phyloP scores from a whole-genome alignment of 78 protist species.

The Dictyostelium intermedium region DNA sequence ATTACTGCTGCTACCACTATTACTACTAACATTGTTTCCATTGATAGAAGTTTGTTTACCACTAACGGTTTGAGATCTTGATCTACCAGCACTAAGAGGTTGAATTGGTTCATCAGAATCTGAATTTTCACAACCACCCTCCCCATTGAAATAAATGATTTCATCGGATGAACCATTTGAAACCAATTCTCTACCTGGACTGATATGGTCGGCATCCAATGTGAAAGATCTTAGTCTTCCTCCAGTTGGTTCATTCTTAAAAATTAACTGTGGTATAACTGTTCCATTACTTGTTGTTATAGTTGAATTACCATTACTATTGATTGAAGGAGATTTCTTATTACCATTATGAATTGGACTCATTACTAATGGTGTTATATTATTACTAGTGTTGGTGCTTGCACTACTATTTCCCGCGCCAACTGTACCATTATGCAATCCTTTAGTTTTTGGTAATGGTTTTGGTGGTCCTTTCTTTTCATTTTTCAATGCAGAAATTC shows the following conservation, averaged over 20 bases:
- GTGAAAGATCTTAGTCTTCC: conserved; percentile 34
- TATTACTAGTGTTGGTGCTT: not conserved
- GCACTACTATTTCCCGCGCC: no score
- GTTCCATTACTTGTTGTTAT: not conserved
- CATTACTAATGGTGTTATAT: not conserved
- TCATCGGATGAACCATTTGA: not conserved
- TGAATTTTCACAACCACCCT: not conserved
- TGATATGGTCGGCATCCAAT: not conserved
- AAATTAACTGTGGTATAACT: not conserved
- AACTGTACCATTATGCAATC: not conserved
- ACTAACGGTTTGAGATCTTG: not conserved
- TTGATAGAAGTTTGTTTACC: not conserved
- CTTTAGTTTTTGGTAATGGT: conserved; percentile 34
- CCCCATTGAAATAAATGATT: not conserved
- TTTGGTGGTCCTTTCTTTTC: conserved; percentile 14
- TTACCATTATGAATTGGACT: not conserved
- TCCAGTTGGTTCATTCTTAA: not conserved
- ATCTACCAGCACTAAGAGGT: not conserved
- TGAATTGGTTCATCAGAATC: not conserved
- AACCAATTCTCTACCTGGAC: not conserved
- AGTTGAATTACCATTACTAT: not conserved
- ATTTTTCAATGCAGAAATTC: not conserved
- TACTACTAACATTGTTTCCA: not conserved
- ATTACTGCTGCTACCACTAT: not conserved
- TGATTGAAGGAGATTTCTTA: not conserved